phyloP scores from a whole-genome alignment of 148 eudicot species.

The Cornus controversa region DNA sequence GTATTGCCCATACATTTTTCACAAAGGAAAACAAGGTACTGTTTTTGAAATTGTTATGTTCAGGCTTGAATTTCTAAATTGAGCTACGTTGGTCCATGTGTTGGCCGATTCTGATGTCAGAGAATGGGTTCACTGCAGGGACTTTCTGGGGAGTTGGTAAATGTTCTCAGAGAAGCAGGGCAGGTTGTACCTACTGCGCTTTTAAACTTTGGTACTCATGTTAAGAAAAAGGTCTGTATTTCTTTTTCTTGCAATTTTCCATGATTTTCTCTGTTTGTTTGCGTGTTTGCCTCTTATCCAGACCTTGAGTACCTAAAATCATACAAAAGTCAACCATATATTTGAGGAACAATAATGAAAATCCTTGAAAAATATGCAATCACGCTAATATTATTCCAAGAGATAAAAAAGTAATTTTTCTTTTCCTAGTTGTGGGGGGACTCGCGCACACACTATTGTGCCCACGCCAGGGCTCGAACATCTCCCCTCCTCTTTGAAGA shows the following conservation, averaged over 20 bases:
- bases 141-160: constrained; percentile 89
- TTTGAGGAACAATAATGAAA: too few relatives aligned
- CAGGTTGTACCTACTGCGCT: constrained; percentile 78
- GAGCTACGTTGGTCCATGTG: background rate
- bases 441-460: too few relatives aligned
- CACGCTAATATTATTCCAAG: too few relatives aligned
- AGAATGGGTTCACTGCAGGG: constrained; percentile 41
- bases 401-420: too few relatives aligned
- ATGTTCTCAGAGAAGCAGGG: constrained; percentile 96
- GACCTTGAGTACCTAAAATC: too few relatives aligned
- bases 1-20: constrained; percentile 98
- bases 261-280: too few relatives aligned
- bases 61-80: background rate
- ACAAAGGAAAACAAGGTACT: constrained; percentile 86
- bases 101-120: background rate
- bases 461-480: too few relatives aligned
- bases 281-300: background rate
- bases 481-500: too few relatives aligned
- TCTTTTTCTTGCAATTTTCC: background rate
- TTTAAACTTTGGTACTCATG: constrained; percentile 93
- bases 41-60: background rate
- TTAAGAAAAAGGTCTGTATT: constrained; percentile 82
- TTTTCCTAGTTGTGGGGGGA: too few relatives aligned
- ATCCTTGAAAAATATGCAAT: too few relatives aligned
- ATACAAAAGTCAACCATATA: too few relatives aligned